These are phyloP conservation scores for Metrosideros polymorpha DNA, from an alignment of 441 rosid genomes.

Conservation along the genomic window DNA sequence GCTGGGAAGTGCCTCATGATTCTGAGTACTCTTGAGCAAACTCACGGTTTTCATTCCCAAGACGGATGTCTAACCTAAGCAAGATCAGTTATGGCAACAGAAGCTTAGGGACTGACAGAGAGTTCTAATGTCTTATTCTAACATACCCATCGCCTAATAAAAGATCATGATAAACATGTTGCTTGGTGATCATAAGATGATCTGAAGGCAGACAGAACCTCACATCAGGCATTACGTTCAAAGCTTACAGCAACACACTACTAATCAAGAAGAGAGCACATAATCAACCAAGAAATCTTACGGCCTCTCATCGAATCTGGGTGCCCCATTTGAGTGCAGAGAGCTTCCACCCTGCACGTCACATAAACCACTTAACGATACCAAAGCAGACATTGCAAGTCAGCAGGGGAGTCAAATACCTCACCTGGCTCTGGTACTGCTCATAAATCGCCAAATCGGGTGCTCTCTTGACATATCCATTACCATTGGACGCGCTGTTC, in stretches of 20 bases:
- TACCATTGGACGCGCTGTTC: conserved; percentile 17
- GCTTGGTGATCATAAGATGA: neutral
- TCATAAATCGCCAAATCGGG: conserved; percentile 58
- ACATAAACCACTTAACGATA: neutral
- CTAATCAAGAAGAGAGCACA: neutral
- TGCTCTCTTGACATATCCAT: conserved; percentile 30
- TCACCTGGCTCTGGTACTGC: conserved; percentile 49
- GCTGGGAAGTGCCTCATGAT: no score
- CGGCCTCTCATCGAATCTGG: conserved; percentile 42
- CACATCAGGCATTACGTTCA: neutral
- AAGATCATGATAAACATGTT: neutral
- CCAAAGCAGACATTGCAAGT: neutral
- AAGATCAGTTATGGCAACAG: no score
- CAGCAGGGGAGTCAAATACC: neutral
- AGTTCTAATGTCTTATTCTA: neutral
- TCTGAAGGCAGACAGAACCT: neutral
- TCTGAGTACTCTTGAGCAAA: no score
- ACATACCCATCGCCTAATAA: neutral
- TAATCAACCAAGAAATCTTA: conserved; percentile 21
- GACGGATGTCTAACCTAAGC: no score
- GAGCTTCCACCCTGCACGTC: conserved; percentile 26
- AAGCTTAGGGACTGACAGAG: neutral
- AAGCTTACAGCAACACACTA: neutral
- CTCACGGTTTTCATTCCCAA: no score
- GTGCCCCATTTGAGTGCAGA: conserved; percentile 23